These are phyloP conservation scores for Lantana camara DNA, from an alignment of 257 asterid genomes.

Conservation along the genomic window DNA sequence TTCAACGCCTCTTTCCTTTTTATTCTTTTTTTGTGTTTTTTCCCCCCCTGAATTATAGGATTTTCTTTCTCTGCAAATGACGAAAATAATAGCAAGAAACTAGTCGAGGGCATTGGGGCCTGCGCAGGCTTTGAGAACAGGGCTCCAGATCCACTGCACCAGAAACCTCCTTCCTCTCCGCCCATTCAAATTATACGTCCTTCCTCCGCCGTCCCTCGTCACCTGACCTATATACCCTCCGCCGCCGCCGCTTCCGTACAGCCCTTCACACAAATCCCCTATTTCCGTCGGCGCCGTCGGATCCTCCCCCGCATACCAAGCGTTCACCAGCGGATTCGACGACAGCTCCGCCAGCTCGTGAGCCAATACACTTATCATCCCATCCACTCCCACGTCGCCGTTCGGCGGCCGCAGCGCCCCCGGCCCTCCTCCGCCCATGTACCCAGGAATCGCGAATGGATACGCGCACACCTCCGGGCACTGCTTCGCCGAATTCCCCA, in stretches of 20 bases:
- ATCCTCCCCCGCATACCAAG: constrained; percentile 98
- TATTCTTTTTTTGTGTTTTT: too few species aligned
- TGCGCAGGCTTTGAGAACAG: constrained; percentile 70
- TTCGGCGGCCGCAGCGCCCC: constrained; percentile 63
- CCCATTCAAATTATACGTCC: constrained; percentile 76
- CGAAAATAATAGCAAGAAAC: not conserved
- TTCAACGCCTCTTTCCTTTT: not conserved
- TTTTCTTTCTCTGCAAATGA: not conserved
- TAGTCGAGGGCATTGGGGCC: constrained; percentile 85
- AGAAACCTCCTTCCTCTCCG: constrained; percentile 65
- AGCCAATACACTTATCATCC: constrained; percentile 88
- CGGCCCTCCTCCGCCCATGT: constrained; percentile 79
- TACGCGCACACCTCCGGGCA: constrained; percentile 97
- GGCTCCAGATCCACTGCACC: constrained; percentile 95
- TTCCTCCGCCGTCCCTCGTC: constrained; percentile 55
- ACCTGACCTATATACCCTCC: constrained; percentile 91
- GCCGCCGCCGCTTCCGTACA: constrained; percentile 91
- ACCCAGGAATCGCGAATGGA: constrained; percentile 80
- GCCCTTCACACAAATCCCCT: constrained; percentile 89
- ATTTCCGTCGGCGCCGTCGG: constrained; percentile 94
- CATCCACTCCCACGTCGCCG: constrained; percentile 80
- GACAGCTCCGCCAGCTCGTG: constrained; percentile 95
- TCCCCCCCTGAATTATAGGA: too few species aligned
- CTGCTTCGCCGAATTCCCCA: constrained; percentile 83
- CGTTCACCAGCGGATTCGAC: constrained; percentile 89